phyloP scores from a whole-genome alignment of 2,329 filamentous ascomycete genomes.

The Hypomyces rosellus region DNA sequence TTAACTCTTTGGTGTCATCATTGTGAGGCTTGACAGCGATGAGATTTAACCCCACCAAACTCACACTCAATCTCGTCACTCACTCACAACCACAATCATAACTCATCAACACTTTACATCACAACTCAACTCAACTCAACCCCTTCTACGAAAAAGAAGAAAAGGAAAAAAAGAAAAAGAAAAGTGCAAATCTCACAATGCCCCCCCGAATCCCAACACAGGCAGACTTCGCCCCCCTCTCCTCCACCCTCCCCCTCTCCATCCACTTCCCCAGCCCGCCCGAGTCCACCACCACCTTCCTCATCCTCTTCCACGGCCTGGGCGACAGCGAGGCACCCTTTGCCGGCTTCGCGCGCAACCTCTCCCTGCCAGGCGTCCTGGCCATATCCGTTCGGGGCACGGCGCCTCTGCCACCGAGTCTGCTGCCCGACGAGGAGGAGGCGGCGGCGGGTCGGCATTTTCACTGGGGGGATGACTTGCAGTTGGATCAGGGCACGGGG shows the following conservation, averaged over 20 bases:
- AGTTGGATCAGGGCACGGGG: slow-evolving; percentile 43
- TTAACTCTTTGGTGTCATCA: no score
- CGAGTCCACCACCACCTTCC: slow-evolving; percentile 63
- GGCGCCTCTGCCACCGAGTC: slow-evolving; percentile 58
- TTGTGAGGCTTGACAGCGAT: no score
- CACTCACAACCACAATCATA: background rate
- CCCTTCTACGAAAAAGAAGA: background rate
- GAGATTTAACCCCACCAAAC: background rate
- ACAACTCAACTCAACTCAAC: slow-evolving; percentile 1
- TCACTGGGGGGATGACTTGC: slow-evolving; percentile 64
- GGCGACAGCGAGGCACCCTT: slow-evolving; percentile 70
- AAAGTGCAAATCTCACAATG: slow-evolving; percentile 22
- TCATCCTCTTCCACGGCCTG: slow-evolving; percentile 78
- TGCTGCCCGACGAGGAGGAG: slow-evolving; percentile 37
- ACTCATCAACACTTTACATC: background rate
- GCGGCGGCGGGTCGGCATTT: slow-evolving; percentile 34
- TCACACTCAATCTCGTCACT: background rate
- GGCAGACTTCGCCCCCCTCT: slow-evolving; percentile 42
- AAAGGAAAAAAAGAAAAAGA: background rate
- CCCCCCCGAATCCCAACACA: slow-evolving; percentile 44
- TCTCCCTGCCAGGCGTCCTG: slow-evolving; percentile 71
- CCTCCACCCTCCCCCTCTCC: slow-evolving; percentile 35
- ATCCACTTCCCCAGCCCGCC: slow-evolving; percentile 46
- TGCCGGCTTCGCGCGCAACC: slow-evolving; percentile 57
- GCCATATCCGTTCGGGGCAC: slow-evolving; percentile 70